Base-by-base conservation (phyloP, 1,284 basidiomycete genomes). In the Pulchroboletus neoregius region DNA sequence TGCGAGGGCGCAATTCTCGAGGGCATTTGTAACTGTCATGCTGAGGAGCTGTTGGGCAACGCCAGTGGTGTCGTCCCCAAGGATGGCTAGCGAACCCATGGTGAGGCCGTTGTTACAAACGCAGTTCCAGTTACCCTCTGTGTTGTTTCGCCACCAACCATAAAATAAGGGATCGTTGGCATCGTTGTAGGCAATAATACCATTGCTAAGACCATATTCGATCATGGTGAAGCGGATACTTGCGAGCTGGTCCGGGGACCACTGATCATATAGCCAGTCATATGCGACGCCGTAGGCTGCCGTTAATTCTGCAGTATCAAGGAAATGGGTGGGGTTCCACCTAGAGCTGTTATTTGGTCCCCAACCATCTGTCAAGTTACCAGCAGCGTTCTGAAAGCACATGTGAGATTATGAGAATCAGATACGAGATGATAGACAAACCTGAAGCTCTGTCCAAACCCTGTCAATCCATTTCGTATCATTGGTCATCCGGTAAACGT, bases 121-220 rank as follows among this genome's bases (percentile, higher is more conserved):
- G 60, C 95, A 98, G 69, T 98, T 98, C 94, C 94, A 98, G 74
- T 98, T 98, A 35, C 95, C 87, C 30, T 70, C 70, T 30, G 72
- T 79, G 52, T 74, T 74, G 39, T 46, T 73, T 44, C 60, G 63
- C 82, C 81, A 84, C 84, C 87, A 84, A 45, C 83, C 75, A 40
- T 66, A 69, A 56, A 42, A 66, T n/a, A 55, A 44, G 35, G 65
- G 53, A 40, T 68, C 68, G 47, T 71, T 66, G 41, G 70, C 57
- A 46, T 70, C 66, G 31, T 68, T 72, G 56, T 78, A 80, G 1
- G 79, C 80, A 32, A 56, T 57, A 31, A 79, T 48, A 57, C 89
- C 91, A 39, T 73, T 80, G 46, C 68, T 66, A 16, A 97, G 78
- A 57, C 93, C 96, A 56, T 88, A 85, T 51, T 76, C 72, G 68